These are phyloP conservation scores for Agapanthus africanus DNA, from an alignment of 106 monocot species.

Conservation along the genomic window DNA sequence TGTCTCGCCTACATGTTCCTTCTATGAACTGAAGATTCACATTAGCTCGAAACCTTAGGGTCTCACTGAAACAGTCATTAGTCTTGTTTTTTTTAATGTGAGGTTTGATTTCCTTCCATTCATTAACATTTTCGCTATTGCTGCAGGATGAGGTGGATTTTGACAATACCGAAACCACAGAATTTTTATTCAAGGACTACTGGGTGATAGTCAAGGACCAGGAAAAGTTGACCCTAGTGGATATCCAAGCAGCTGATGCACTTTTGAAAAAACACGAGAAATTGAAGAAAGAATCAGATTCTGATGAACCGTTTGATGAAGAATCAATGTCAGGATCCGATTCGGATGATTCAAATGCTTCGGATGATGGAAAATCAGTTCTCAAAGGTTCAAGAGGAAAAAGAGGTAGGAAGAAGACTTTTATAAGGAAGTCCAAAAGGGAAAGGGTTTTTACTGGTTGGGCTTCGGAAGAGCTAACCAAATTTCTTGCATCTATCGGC, in stretches of 20 bases:
- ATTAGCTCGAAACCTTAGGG: not conserved
- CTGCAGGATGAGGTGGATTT: constrained; percentile 70
- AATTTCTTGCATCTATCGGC: constrained; percentile 56
- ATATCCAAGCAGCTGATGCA: constrained; percentile 39
- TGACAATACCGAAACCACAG: constrained; percentile 35
- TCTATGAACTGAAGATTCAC: too few relatives aligned
- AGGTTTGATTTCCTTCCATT: not conserved
- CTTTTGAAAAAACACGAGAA: constrained; percentile 32
- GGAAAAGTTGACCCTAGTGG: constrained; percentile 44
- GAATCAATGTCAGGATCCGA: constrained; percentile 13
- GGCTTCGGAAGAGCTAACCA: constrained; percentile 60
- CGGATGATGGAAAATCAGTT: constrained; percentile 18
- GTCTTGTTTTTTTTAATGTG: not conserved
- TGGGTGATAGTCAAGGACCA: constrained; percentile 66
- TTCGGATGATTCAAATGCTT: constrained; percentile 19
- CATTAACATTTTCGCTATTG: constrained; percentile 4
- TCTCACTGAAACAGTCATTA: not conserved
- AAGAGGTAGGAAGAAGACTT: constrained; percentile 13
- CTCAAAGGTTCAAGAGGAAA: constrained; percentile 12
- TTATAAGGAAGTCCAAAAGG: constrained; percentile 29
- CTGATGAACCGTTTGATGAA: constrained; percentile 12
- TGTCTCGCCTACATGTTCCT: too few relatives aligned
- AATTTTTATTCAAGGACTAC: constrained; percentile 77
- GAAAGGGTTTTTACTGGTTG: constrained; percentile 46
- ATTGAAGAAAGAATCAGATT: constrained; percentile 16